A percentile compares a stretch with the other conserved stretches of the same genome.
Conservation (phyloP, 2,329 filamentous ascomycete species). For the Cladosporium phlei region DNA sequence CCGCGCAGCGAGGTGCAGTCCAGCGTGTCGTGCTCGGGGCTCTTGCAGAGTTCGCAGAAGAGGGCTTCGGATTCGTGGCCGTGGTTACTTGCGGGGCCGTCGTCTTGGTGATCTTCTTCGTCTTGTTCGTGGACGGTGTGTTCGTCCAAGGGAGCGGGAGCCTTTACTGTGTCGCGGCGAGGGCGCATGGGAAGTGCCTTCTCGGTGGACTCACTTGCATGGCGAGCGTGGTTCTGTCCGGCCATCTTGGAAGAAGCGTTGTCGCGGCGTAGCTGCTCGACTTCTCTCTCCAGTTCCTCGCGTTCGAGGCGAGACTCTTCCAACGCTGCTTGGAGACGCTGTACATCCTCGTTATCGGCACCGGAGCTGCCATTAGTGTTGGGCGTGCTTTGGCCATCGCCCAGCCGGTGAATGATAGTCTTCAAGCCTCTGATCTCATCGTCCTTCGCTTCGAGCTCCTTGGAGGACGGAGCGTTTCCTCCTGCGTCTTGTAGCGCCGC, state of each 20-base stretch:
- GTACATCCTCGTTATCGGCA: slow-evolving; percentile 41
- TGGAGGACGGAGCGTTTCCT: slow-evolving; percentile 44
- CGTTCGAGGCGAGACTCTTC: slow-evolving; percentile 78
- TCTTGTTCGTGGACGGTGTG: slow-evolving; percentile 40
- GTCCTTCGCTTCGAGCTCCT: slow-evolving; percentile 87
- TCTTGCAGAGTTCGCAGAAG: slow-evolving; percentile 96
- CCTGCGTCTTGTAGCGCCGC: slow-evolving; percentile 52
- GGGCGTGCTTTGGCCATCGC: slow-evolving; percentile 57
- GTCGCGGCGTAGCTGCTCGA: slow-evolving; percentile 57
- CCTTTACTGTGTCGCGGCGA: slow-evolving; percentile 56
- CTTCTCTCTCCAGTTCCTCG: slow-evolving; percentile 78
- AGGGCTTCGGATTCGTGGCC: slow-evolving; percentile 52
- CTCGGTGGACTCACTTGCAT: slow-evolving; percentile 28
- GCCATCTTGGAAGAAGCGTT: slow-evolving; percentile 35
- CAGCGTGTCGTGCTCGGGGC: slow-evolving; percentile 84
- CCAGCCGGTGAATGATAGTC: slow-evolving; percentile 94
- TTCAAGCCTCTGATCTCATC: slow-evolving; percentile 96
- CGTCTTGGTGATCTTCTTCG: too few species aligned
- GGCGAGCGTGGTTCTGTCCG: slow-evolving; percentile 39
- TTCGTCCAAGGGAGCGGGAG: slow-evolving; percentile 38
- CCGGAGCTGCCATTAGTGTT: slow-evolving; percentile 22
- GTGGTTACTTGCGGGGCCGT: slow-evolving; percentile 38
- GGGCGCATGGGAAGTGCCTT: slow-evolving; percentile 24
- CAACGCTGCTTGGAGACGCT: slow-evolving; percentile 54
- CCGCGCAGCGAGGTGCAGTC: slow-evolving; percentile 61